These are phyloP conservation scores for Coemansia sp. DNA, from an alignment of 192 early-diverging fungal genomes.

Conservation along the genomic window DNA sequence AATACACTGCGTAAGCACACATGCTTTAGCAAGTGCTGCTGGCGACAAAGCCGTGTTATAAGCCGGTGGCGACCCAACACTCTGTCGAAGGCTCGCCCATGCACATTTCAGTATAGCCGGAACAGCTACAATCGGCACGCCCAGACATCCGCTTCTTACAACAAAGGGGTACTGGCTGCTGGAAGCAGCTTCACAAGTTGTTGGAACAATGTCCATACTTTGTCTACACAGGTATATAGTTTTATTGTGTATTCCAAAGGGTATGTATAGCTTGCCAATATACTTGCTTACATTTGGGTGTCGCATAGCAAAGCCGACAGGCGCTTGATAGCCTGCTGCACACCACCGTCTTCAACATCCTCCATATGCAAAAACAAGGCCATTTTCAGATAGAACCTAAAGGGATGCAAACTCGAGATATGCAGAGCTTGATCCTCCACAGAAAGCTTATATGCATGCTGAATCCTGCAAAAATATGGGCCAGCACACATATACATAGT, in stretches of 20 bases:
- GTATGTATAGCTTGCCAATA: not conserved
- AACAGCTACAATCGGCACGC: conserved; percentile 19
- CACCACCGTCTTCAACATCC: not conserved
- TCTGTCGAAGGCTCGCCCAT: conserved; percentile 8
- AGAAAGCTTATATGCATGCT: too few species aligned
- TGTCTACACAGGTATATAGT: conserved; percentile 9
- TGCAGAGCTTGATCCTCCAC: too few species aligned
- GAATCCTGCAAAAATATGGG: too few species aligned
- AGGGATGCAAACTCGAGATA: too few species aligned
- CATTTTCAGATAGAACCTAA: too few species aligned
- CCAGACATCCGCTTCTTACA: conserved; percentile 23
- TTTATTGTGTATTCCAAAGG: not conserved
- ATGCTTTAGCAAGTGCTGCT: too few species aligned
- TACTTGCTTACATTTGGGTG: conserved; percentile 25
- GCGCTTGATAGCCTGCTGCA: conserved; percentile 9
- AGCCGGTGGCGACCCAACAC: not conserved
- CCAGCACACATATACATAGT: too few species aligned
- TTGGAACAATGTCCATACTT: conserved; percentile 19
- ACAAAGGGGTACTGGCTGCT: conserved; percentile 18
- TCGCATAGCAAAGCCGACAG: conserved; percentile 21
- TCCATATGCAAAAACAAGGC: not conserved
- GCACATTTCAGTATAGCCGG: conserved; percentile 17
- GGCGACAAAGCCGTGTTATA: too few species aligned
- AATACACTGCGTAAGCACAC: conserved; percentile 26
- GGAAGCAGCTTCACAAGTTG: too few species aligned